phyloP scores from a whole-genome alignment of 2,329 filamentous ascomycete genomes.

The Calonectria leucothoes region DNA sequence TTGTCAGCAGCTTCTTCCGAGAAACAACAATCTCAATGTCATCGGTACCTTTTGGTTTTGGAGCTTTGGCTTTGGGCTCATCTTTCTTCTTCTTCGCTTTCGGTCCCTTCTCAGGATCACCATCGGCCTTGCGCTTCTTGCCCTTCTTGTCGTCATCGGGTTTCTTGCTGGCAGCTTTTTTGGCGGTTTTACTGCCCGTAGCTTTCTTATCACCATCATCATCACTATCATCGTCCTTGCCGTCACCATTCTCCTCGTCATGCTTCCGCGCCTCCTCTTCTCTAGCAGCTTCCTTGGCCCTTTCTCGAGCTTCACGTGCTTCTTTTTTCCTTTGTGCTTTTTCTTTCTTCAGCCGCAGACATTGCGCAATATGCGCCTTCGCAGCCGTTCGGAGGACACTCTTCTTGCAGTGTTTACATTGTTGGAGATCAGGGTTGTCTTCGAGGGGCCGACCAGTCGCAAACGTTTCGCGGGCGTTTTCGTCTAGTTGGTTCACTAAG shows the following conservation, averaged over 20 bases:
- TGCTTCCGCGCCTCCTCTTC: conserved; percentile 66
- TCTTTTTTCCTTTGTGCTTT: conserved; percentile 83
- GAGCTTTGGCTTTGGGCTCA: conserved; percentile 83
- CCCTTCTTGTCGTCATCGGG: conserved; percentile 74
- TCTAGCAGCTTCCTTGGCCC: conserved; percentile 71
- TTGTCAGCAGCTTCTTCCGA: conserved; percentile 26
- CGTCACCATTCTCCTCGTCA: conserved; percentile 60
- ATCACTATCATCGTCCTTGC: conserved; percentile 61
- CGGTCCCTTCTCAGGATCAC: conserved; percentile 81
- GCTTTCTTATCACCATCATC: conserved; percentile 57
- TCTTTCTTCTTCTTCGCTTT: conserved; percentile 97
- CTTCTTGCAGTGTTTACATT: conserved; percentile 96
- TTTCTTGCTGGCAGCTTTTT: conserved; percentile 78
- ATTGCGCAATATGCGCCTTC: conserved; percentile 84
- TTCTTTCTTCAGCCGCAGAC: conserved; percentile 85
- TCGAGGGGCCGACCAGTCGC: conserved; percentile 83
- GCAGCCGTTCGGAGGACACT: conserved; percentile 81
- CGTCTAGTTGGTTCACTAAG: conserved; percentile 77
- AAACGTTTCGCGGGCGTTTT: conserved; percentile 82
- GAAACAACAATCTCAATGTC: too few species aligned
- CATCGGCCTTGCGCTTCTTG: conserved; percentile 83
- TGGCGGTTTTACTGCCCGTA: conserved; percentile 57
- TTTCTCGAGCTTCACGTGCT: conserved; percentile 75
- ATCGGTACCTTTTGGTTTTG: conserved; percentile 80
- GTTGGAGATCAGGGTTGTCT: conserved; percentile 81